Evolutionary conservation across 1,284 basidiomycete genomes (phyloP).

Genomic region (Austropuccinia psidii): DNA sequence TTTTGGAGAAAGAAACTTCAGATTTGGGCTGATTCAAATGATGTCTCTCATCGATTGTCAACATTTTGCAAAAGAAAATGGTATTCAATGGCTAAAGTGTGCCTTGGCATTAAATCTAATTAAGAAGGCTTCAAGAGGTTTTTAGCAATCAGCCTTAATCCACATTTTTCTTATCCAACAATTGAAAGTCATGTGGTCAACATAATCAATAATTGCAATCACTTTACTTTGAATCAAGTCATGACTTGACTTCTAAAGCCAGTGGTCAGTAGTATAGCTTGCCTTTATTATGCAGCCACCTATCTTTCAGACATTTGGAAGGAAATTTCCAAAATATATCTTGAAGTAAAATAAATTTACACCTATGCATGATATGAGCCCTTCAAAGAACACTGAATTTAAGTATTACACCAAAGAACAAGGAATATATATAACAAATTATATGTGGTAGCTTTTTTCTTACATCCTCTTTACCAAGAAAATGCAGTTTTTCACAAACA

Average conservation of each 20-base stretch:
- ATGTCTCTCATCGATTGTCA: not conserved
- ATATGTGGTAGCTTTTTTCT: not conserved
- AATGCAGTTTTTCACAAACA: not conserved
- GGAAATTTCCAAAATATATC: not conserved
- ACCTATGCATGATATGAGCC: no score
- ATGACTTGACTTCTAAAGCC: not conserved
- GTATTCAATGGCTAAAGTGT: not conserved
- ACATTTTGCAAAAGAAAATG: not conserved
- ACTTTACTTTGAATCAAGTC: not conserved
- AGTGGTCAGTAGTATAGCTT: not conserved
- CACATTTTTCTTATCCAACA: not conserved
- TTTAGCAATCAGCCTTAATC: not conserved
- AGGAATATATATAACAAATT: not conserved
- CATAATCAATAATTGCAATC: not conserved
- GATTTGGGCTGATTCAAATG: not conserved
- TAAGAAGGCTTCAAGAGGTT: not conserved
- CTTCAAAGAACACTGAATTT: conserved; percentile 1
- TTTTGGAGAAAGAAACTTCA: not conserved
- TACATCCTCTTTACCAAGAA: not conserved
- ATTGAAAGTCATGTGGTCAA: not conserved
- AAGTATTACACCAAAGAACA: not conserved
- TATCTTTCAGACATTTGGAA: conserved; percentile 3
- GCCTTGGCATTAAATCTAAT: not conserved
- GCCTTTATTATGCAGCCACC: not conserved
- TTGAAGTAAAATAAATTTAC: not conserved